A percentile compares a stretch with the other conserved stretches of the same genome.
phyloP scores from a whole-genome alignment of 257 asterid species.

The Scutellaria barbata region DNA sequence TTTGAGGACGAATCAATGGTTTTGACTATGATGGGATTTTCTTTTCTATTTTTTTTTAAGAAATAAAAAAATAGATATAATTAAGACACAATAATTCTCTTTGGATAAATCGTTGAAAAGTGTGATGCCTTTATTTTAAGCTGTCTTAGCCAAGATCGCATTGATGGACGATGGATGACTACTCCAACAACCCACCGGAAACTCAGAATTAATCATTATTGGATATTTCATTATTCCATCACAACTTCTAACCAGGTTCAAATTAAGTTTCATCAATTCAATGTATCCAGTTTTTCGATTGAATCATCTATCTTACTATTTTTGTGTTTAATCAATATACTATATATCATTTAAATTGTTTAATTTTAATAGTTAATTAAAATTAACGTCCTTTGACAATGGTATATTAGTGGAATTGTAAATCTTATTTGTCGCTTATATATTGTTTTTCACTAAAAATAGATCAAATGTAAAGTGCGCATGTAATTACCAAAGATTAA shows the following conservation, averaged over 20 bases:
- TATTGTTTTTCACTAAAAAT: too few species aligned
- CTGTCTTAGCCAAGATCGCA: conserved; percentile 29
- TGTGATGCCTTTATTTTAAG: conserved; percentile 36
- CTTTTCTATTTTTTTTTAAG: not conserved
- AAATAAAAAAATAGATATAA: not conserved
- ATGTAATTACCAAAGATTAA: too few species aligned
- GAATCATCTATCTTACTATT: too few species aligned
- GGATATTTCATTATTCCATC: conserved; percentile 4
- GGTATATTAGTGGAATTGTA: too few species aligned
- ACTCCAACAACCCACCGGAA: conserved; percentile 58
- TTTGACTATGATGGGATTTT: conserved; percentile 40
- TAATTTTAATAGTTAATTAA: too few species aligned
- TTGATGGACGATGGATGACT: conserved; percentile 43
- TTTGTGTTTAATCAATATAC: too few species aligned
- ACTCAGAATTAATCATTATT: conserved; percentile 26
- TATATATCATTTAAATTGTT: too few species aligned
- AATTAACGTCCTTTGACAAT: too few species aligned
- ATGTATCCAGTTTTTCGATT: not conserved
- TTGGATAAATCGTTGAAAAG: conserved; percentile 40
- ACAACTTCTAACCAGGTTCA: conserved; percentile 31
- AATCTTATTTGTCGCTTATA: too few species aligned
- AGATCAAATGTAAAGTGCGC: too few species aligned
- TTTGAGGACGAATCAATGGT: conserved; percentile 38
- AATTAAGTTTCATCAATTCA: not conserved
- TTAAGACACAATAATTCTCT: conserved; percentile 3